Evolutionary conservation across 441 rosid species (phyloP), one percentile per base, ranked within the genome.

Genomic region (Pelargonium cotyledonis): DNA sequence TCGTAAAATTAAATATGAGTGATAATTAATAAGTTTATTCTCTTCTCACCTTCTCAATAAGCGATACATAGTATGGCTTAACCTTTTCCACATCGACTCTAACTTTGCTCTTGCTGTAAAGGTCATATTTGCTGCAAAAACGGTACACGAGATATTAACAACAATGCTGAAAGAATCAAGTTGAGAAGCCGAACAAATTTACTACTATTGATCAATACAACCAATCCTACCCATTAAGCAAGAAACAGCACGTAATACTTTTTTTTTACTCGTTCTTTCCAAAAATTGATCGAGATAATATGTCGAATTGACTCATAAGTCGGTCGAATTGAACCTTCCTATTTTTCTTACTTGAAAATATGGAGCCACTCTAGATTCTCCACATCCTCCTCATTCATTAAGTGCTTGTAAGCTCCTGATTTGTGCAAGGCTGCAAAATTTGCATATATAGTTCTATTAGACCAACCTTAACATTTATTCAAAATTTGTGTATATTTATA

Each of bases 61-160:
- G 96, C 70, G 92, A 85, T 35, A 84, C 78, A 63, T 89, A 89
- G 71, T 88, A 91, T 1, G 97, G 97, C 73, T 86, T 90, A 46
- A 91, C 97, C 58, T 85, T 83, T 74, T 88, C 90, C 4, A 93
- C 88, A 66, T 91, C 90, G 12, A 93, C 69, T n/a, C 84, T 83
- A 14, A 82, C 88, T 76, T 86, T 91, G 85, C 97, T 91, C 83
- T 89, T 91, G 78, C 97, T 91, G 69, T 93, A 93, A 10, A 93
- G 89, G 72, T 90, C 98, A 71, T 89, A 93, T 70, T 90, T 90
- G 89, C 96, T 89, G 81, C 82, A 53, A 60, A 61, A 69, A 3
- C 4, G 21, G 21, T 19, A 57, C 16, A 5, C 62, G 7, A 14
- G 35, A 29, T 29, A 29, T 29, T 29, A 29, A 2, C 44, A 1